A percentile compares a stretch with the other conserved stretches of the same genome.
phyloP scores from a whole-genome alignment of 805 yeast genomes.

The Ogataea pini region DNA sequence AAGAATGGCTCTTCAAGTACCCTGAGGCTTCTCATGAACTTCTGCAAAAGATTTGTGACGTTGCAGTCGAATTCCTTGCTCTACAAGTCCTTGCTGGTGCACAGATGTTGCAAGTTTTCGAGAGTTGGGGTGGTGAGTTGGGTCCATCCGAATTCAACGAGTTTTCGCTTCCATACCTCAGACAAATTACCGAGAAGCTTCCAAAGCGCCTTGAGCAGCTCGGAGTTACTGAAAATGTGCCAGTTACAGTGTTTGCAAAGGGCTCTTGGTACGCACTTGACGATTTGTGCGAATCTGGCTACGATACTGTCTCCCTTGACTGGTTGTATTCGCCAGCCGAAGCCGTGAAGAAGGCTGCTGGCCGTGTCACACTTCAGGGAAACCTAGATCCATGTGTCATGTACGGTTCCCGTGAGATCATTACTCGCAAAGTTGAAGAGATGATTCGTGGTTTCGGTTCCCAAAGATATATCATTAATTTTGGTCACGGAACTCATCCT shows the following conservation, averaged over 20 bases:
- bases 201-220: slow-evolving; percentile 70
- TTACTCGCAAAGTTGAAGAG: slow-evolving; percentile 74
- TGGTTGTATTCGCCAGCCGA: slow-evolving; percentile 86
- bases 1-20: slow-evolving; percentile 86
- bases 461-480: slow-evolving; percentile 85
- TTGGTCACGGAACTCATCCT: slow-evolving; percentile 98
- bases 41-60: slow-evolving; percentile 77
- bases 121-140: slow-evolving; percentile 97
- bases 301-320: slow-evolving; percentile 87
- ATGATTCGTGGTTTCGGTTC: slow-evolving; percentile 93
- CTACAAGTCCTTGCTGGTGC: slow-evolving; percentile 97
- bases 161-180: slow-evolving; percentile 85
- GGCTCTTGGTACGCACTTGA: slow-evolving; percentile 98
- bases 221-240: slow-evolving; percentile 71
- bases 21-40: slow-evolving; percentile 71
- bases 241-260: slow-evolving; percentile 89
- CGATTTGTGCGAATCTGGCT: slow-evolving; percentile 76
- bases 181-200: slow-evolving; percentile 68
- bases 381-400: slow-evolving; percentile 94
- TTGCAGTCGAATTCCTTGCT: slow-evolving; percentile 88
- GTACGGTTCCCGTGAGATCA: slow-evolving; percentile 84
- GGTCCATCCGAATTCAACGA: slow-evolving; percentile 87
- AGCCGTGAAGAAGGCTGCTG: slow-evolving; percentile 73
- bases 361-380: slow-evolving; percentile 87
- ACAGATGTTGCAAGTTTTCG: slow-evolving; percentile 95